A percentile compares a stretch with the other conserved stretches of the same genome.
Evolutionary conservation across 1,284 basidiomycete species (phyloP).

Genomic region (Schizophyllum commune): DNA sequence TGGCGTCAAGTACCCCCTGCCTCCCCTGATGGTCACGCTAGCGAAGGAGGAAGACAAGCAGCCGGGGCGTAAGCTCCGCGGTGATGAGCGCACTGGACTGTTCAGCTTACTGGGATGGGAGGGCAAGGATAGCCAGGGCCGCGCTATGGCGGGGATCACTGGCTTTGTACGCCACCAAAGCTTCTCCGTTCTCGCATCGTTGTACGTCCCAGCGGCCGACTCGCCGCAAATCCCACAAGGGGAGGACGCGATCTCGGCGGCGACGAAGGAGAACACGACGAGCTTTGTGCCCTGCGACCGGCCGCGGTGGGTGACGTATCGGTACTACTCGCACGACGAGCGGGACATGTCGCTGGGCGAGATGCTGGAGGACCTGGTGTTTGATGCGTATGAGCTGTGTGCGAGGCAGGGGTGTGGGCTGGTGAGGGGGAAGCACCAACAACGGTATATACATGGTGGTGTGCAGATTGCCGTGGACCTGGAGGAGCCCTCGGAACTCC

Average conservation of each 20-base stretch:
- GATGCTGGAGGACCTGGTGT: constrained; percentile 26
- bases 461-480: constrained; percentile 33
- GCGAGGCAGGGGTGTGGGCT: constrained; percentile 32
- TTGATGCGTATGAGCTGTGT: constrained; percentile 30
- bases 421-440: constrained; percentile 38
- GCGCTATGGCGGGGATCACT: constrained; percentile 39
- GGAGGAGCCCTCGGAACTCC: constrained; percentile 5
- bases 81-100: constrained; percentile 48
- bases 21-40: constrained; percentile 38
- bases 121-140: constrained; percentile 32
- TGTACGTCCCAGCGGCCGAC: constrained; percentile 27
- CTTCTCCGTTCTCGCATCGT: constrained; percentile 47
- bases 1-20: constrained; percentile 37
- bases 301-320: constrained; percentile 39
- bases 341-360: constrained; percentile 30
- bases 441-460: constrained; percentile 42
- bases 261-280: constrained; percentile 2
- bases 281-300: constrained; percentile 25
- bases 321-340: constrained; percentile 32
- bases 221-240: background rate
- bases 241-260: background rate
- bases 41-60: constrained; percentile 38
- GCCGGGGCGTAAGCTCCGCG: constrained; percentile 32
- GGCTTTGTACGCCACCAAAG: constrained; percentile 57
- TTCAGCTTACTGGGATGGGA: constrained; percentile 52